Percentiles rank a stretch among this genome's conserved stretches.
These are phyloP conservation scores for bread wheat (Triticum aestivum) DNA, from an alignment of 176 grass and related monocot species.

Conservation along the genomic window DNA sequence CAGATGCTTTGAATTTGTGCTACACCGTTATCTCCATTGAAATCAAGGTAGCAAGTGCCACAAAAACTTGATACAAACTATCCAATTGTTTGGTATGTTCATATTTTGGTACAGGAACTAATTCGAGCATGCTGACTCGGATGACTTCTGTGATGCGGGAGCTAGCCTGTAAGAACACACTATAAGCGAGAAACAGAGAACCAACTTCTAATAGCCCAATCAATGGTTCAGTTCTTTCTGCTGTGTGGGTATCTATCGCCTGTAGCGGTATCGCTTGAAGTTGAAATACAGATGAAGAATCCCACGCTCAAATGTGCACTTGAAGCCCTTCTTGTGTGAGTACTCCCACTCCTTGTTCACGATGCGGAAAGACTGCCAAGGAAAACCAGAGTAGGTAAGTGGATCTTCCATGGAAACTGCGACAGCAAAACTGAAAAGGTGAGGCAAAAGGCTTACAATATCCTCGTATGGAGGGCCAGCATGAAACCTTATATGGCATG, in stretches of 20 bases:
- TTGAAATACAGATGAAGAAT: constrained; percentile 99
- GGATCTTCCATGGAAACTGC: neutral
- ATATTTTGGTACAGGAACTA: neutral
- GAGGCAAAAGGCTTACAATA: constrained; percentile 59
- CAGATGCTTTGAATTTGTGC: neutral
- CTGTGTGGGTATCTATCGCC: constrained; percentile 26
- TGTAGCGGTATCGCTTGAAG: constrained; percentile 92
- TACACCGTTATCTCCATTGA: neutral
- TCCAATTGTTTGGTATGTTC: neutral
- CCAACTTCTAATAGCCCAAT: neutral
- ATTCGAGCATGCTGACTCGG: neutral
- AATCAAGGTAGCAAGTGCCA: neutral
- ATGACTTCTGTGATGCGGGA: too few species aligned
- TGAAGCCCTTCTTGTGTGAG: constrained; percentile 99
- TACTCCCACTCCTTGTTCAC: constrained; percentile 99
- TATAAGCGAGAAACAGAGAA: neutral
- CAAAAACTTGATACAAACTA: neutral
- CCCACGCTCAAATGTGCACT: constrained; percentile 91
- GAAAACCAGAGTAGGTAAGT: neutral
- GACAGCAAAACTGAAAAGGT: constrained; percentile 4
- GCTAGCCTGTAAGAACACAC: neutral
- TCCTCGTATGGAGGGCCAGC: constrained; percentile 96
- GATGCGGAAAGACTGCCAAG: constrained; percentile 69
- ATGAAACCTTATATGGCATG: constrained; percentile 87
- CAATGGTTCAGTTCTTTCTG: neutral